These are phyloP conservation scores for Tetrahymena borealis DNA, from an alignment of 73 alveolate species.

Conservation along the genomic window DNA sequence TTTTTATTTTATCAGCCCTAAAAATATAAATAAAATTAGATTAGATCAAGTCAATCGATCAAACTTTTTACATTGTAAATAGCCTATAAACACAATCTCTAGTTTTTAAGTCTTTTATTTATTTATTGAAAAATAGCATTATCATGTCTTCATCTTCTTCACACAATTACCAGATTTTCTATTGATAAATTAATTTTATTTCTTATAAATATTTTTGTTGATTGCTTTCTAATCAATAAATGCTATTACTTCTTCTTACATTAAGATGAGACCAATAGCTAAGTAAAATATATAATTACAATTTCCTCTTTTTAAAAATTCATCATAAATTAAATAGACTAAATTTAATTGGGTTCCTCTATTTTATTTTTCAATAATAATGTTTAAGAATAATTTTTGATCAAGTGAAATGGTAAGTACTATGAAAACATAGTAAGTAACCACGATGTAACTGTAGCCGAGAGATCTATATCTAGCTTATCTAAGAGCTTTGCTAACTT, in stretches of 20 bases:
- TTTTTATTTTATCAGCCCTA: background rate
- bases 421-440: background rate
- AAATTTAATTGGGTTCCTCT: background rate
- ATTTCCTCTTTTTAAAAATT: background rate
- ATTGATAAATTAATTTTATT: background rate
- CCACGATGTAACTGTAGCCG: background rate
- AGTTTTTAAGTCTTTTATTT: background rate
- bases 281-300: background rate
- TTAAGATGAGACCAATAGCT: background rate
- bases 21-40: background rate
- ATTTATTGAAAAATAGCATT: background rate
- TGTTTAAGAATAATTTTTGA: background rate
- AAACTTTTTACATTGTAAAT: background rate
- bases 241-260: background rate
- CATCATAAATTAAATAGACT: background rate
- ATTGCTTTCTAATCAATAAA: too few relatives aligned
- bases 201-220: too few relatives aligned
- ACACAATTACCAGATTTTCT: background rate
- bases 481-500: background rate
- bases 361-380: background rate
- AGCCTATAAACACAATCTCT: background rate
- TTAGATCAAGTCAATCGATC: background rate
- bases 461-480: background rate
- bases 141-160: background rate
- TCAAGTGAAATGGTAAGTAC: background rate